Conservation (phyloP, 140 eudicot species). For the Ambrosia hybrid region DNA sequence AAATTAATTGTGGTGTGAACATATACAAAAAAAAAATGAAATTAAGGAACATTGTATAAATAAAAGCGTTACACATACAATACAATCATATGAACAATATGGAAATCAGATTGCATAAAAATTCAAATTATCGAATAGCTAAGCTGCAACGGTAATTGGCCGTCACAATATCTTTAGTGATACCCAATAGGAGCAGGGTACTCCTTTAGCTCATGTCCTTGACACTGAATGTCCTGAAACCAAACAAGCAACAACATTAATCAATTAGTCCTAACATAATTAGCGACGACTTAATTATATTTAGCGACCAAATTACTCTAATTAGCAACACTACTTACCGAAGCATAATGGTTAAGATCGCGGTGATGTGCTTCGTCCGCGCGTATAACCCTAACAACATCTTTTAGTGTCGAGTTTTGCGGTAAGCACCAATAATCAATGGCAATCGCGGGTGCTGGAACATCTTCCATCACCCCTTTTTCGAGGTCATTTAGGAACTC, state of each 20-base stretch:
- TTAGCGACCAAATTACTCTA: background rate
- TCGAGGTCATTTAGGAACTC: conserved; percentile 63
- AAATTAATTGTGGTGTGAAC: no score
- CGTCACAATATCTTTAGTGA: conserved; percentile 31
- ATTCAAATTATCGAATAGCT: background rate
- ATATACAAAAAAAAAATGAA: no score
- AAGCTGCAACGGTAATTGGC: no score
- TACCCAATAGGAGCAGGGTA: conserved; percentile 76
- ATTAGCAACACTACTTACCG: conserved; percentile 32
- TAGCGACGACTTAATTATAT: conserved; percentile 5
- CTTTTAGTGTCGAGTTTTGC: conserved; percentile 50
- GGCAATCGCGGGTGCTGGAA: conserved; percentile 73
- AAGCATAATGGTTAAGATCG: conserved; percentile 69
- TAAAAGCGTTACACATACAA: no score
- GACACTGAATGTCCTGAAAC: conserved; percentile 67
- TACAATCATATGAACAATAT: no score
- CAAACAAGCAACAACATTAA: background rate
- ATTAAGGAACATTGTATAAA: no score
- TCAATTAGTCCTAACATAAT: background rate
- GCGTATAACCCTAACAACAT: conserved; percentile 59
- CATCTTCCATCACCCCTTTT: conserved; percentile 51
- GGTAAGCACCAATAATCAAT: conserved; percentile 75
- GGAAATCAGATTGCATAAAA: no score
- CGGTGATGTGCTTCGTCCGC: conserved; percentile 83
- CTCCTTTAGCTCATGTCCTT: conserved; percentile 66